These are phyloP conservation scores for Lactarius akahatsu DNA, from an alignment of 768 basidiomycete genomes.

Conservation along the genomic window DNA sequence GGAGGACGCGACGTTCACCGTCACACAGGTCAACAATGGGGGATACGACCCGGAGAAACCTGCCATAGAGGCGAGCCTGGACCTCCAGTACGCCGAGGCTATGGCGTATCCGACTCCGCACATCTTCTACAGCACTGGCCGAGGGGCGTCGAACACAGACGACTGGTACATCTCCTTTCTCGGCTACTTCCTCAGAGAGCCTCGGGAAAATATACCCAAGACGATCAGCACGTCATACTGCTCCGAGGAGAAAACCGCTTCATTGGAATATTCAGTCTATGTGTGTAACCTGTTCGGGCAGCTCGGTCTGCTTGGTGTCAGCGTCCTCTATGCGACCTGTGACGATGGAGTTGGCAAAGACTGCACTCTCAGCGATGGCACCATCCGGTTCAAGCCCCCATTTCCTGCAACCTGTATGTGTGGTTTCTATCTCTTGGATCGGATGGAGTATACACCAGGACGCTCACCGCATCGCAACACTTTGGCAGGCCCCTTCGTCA, in stretches of 20 bases:
- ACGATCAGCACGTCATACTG: background rate
- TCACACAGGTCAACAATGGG: background rate
- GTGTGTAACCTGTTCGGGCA: background rate
- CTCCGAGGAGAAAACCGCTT: background rate
- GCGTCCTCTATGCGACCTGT: background rate
- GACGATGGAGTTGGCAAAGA: background rate
- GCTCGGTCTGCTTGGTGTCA: background rate
- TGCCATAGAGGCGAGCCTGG: background rate
- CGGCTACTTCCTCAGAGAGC: background rate
- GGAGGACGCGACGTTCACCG: background rate
- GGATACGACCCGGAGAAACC: background rate
- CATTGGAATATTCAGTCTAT: background rate
- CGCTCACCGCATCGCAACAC: background rate
- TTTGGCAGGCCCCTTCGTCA: background rate
- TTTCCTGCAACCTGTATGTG: background rate
- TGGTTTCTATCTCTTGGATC: too few relatives aligned
- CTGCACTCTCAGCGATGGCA: background rate
- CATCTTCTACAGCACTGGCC: background rate
- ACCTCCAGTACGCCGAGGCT: background rate
- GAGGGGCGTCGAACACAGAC: background rate
- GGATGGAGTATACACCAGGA: background rate
- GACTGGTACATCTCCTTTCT: background rate
- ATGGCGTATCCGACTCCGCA: background rate
- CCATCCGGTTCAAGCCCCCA: background rate
- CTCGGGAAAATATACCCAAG: background rate